A percentile compares a stretch with the other conserved stretches of the same genome.
These are phyloP conservation scores for Setaria italica DNA, from an alignment of 202 grass and related monocot genomes.

Conservation along the genomic window DNA sequence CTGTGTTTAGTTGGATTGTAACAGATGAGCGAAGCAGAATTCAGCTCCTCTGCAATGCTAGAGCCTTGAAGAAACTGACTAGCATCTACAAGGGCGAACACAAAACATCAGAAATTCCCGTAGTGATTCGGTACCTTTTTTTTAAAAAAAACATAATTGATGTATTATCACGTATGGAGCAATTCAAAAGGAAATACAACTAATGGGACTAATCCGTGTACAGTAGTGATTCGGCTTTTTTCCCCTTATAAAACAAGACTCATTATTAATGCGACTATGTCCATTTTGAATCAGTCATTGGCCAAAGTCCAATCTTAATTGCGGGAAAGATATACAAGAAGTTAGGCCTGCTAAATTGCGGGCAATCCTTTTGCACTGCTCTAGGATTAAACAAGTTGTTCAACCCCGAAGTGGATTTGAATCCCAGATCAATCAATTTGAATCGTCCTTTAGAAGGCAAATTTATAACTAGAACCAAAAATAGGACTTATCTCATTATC, in stretches of 20 bases:
- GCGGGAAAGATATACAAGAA: background rate
- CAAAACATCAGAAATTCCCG: slow-evolving; percentile 14
- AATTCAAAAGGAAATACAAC: background rate
- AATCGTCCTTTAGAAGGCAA: background rate
- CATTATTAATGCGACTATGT: background rate
- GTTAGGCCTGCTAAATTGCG: background rate
- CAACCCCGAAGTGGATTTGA: background rate
- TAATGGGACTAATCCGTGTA: no score
- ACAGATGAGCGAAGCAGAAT: slow-evolving; percentile 8
- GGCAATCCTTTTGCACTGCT: background rate
- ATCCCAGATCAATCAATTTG: background rate
- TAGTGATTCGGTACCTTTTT: background rate
- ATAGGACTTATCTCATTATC: background rate
- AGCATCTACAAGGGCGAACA: background rate
- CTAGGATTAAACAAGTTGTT: background rate
- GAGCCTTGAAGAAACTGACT: background rate
- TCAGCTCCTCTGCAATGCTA: slow-evolving; percentile 20
- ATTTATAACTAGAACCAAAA: background rate
- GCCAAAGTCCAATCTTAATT: background rate
- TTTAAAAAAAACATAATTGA: background rate
- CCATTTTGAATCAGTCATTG: background rate
- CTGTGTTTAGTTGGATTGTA: slow-evolving; percentile 12
- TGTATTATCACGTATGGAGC: background rate
- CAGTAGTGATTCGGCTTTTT: background rate
- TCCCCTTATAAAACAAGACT: background rate